A percentile compares a stretch with the other conserved stretches of the same genome.
Conservation (phyloP, 495 filamentous ascomycete species). For the Hyphodiscus hymeniophilus region DNA sequence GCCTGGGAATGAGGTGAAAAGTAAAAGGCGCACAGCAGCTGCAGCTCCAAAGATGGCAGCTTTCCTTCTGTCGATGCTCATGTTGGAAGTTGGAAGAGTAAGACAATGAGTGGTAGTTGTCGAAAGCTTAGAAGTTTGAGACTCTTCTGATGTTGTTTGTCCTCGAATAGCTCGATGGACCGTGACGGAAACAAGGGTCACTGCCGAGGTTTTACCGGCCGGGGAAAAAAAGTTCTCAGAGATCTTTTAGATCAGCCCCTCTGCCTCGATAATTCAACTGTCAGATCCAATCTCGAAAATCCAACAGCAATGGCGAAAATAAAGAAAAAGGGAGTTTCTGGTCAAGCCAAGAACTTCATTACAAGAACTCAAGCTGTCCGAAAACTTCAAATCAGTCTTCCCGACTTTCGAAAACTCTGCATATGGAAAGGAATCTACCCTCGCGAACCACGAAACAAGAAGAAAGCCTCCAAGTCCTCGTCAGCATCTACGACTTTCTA, state of each 20-base stretch:
- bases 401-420: conserved; percentile 94
- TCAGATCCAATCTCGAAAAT: background rate
- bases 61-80: conserved; percentile 68
- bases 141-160: background rate
- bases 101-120: conserved; percentile 14
- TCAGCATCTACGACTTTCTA: conserved; percentile 94
- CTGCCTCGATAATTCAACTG: background rate
- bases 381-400: conserved; percentile 93
- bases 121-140: background rate
- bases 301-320: conserved; percentile 59
- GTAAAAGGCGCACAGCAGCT: conserved; percentile 67
- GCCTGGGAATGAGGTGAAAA: conserved; percentile 73
- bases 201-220: background rate
- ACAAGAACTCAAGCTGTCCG: conserved; percentile 92
- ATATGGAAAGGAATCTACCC: conserved; percentile 99
- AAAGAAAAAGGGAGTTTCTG: conserved; percentile 93
- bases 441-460: conserved; percentile 90
- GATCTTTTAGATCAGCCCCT: conserved; percentile 4
- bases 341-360: conserved; percentile 96
- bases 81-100: conserved; percentile 17
- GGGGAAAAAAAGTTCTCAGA: background rate
- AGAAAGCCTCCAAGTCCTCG: conserved; percentile 86
- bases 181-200: too few relatives aligned
- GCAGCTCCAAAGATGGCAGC: conserved; percentile 66
- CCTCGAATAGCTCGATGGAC: too few relatives aligned